Base-by-base conservation (phyloP, 2,329 filamentous ascomycete genomes). In the Pyrenochaeta sp. region DNA sequence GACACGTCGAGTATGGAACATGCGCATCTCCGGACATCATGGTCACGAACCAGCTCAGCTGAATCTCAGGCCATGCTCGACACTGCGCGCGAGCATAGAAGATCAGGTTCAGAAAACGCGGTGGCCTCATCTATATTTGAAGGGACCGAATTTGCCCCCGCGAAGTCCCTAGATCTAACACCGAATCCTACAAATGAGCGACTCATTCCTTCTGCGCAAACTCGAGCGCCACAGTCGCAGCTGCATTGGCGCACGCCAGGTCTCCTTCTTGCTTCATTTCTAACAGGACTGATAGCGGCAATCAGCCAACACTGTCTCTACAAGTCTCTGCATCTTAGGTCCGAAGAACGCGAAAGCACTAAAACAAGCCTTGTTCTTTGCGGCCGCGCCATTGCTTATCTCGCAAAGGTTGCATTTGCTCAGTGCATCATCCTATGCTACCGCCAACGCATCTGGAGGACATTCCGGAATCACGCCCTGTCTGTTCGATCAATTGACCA, bases 171-270 rank as follows among this genome's bases (percentile, higher is more conserved):
- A n/a, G n/a, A n/a, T n/a, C n/a, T n/a, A n/a, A n/a, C n/a, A n/a
- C n/a, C 58, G 3, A 63, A 68, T 48, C 53, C 63, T 1, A 59
- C 57, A 44, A 68, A 60, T 0, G 56, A 68, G 35, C 51, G 58
- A 15, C 56, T 68, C 13, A 68, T 68, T 22, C 57, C 60, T 32
- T 59, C 60, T 26, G 44, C 63, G n/a, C 55, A 63, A n/a, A 68
- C 63, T 1, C 58, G 67, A 39, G 60, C 61, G 34, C 51, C 62
- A 14, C 35, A 57, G 41, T 68, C 63, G 65, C 58, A 51, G 14
- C 43, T 68, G 17, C 64, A 72, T 44, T 77, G 72, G 73, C 69
- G 68, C 14, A 62, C 53, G 10, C 66, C 68, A 1, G 34, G 53
- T 3, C 39, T 61, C n/a, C 67, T 70, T 51, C 42, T 51, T 2